Evolutionary conservation across 2,329 filamentous ascomycete species (phyloP).

Genomic region (Fusarium nanum): DNA sequence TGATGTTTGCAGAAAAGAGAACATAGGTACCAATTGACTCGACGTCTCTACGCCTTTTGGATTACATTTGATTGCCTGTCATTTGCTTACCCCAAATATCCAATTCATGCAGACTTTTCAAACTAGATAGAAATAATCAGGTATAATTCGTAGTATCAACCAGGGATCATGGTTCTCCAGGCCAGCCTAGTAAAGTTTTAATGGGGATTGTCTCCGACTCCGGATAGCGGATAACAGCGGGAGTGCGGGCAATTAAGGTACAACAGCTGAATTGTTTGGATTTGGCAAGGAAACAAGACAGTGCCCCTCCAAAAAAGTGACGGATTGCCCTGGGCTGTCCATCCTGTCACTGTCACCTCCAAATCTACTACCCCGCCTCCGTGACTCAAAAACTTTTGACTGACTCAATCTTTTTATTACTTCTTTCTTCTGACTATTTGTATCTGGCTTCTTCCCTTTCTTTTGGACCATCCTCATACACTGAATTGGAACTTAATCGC

Average conservation of each 20-base stretch:
- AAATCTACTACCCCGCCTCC: slow-evolving; percentile 27
- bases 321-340: not conserved
- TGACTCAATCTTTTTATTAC: slow-evolving; percentile 24
- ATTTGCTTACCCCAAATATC: not conserved
- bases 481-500: slow-evolving; percentile 4
- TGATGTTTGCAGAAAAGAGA: not conserved
- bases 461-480: not conserved
- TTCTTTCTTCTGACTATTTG: slow-evolving; percentile 23
- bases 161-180: slow-evolving; percentile 11
- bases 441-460: slow-evolving; percentile 9
- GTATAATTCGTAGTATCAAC: not conserved
- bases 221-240: slow-evolving; percentile 26
- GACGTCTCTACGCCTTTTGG: not conserved
- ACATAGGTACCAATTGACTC: not conserved
- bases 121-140: not conserved
- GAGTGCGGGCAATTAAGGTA: slow-evolving; percentile 10
- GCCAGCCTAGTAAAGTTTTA: not conserved
- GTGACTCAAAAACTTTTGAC: slow-evolving; percentile 32
- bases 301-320: slow-evolving; percentile 24
- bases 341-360: slow-evolving; percentile 1
- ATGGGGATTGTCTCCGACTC: slow-evolving; percentile 19
- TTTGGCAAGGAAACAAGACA: slow-evolving; percentile 1
- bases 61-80: not conserved
- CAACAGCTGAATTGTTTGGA: not conserved
- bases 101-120: not conserved